A percentile compares a stretch with the other conserved stretches of the same genome.
phyloP scores from a whole-genome alignment of 2,329 filamentous ascomycete species.

The Trichoderma sp. region DNA sequence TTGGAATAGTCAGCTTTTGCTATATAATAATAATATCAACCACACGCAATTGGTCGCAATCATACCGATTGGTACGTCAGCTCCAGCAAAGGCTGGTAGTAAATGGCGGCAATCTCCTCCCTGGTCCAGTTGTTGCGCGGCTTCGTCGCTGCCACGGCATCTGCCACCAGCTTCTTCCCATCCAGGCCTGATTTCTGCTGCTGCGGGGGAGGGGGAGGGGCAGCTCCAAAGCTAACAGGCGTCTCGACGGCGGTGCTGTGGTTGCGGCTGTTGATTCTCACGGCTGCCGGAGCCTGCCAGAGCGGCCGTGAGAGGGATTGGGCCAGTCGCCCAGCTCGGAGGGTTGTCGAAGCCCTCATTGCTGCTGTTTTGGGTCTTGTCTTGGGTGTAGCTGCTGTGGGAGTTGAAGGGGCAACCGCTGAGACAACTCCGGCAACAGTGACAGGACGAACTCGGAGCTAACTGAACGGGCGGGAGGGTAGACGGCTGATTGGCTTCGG shows the following conservation, averaged over 20 bases:
- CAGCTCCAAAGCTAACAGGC: constrained; percentile 10
- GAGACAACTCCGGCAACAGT: background rate
- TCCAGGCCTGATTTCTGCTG: constrained; percentile 17
- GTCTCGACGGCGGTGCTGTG: constrained; percentile 19
- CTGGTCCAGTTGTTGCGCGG: constrained; percentile 75
- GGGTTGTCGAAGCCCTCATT: constrained; percentile 4
- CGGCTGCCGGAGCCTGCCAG: background rate
- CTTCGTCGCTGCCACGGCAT: constrained; percentile 57
- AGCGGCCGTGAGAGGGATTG: background rate
- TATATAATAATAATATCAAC: background rate
- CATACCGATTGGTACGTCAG: constrained; percentile 70
- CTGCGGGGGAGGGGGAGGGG: constrained; percentile 13
- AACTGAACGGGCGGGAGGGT: background rate
- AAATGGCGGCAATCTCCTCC: constrained; percentile 77
- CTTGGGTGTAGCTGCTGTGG: background rate
- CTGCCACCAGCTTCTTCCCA: constrained; percentile 37
- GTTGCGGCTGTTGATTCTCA: constrained; percentile 4
- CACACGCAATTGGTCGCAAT: background rate
- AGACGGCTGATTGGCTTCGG: background rate
- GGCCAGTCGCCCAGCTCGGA: constrained; percentile 11
- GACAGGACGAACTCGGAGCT: background rate
- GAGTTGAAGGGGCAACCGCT: background rate
- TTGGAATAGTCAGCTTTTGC: constrained; percentile 33
- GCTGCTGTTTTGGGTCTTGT: background rate
- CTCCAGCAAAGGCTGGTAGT: constrained; percentile 77